Evolutionary conservation across 495 filamentous ascomycete species (phyloP).

Genomic region (Amphirosellinia nigrospora): DNA sequence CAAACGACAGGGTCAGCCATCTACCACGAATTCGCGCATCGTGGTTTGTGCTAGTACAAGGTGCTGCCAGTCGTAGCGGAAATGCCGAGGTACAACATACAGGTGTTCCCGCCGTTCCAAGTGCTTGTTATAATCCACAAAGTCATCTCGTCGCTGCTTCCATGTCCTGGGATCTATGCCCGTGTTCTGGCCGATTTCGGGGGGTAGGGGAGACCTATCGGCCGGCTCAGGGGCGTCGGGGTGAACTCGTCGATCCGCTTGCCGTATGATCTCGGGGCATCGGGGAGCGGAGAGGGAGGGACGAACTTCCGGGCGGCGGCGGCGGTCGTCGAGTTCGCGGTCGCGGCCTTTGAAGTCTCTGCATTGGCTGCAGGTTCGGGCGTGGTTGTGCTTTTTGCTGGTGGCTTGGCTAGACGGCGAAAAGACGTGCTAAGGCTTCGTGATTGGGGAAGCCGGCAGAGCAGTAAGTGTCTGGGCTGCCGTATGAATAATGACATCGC

Average conservation of each 20-base stretch:
- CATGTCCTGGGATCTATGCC: conserved; percentile 72
- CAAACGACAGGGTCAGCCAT: conserved; percentile 22
- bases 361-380: conserved; percentile 22
- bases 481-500: conserved; percentile 26
- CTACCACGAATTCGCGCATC: background rate
- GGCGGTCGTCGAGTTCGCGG: too few species aligned
- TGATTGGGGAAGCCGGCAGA: conserved; percentile 56
- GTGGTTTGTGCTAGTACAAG: background rate
- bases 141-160: conserved; percentile 75
- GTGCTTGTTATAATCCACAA: conserved; percentile 84
- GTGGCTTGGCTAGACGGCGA: conserved; percentile 43
- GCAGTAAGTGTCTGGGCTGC: conserved; percentile 28
- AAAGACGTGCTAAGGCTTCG: conserved; percentile 54
- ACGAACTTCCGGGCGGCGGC: conserved; percentile 26
- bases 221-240: conserved; percentile 73
- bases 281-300: conserved; percentile 46
- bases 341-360: conserved; percentile 21
- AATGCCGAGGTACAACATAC: conserved; percentile 52
- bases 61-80: background rate
- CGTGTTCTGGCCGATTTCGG: conserved; percentile 80
- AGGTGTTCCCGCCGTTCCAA: conserved; percentile 71
- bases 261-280: conserved; percentile 60
- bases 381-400: conserved; percentile 31
- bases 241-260: conserved; percentile 64
- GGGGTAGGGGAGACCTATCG: conserved; percentile 78